A percentile compares a stretch with the other conserved stretches of the same genome.
phyloP scores from a whole-genome alignment of 2,329 filamentous ascomycete genomes.

The Verticillium isaacii region DNA sequence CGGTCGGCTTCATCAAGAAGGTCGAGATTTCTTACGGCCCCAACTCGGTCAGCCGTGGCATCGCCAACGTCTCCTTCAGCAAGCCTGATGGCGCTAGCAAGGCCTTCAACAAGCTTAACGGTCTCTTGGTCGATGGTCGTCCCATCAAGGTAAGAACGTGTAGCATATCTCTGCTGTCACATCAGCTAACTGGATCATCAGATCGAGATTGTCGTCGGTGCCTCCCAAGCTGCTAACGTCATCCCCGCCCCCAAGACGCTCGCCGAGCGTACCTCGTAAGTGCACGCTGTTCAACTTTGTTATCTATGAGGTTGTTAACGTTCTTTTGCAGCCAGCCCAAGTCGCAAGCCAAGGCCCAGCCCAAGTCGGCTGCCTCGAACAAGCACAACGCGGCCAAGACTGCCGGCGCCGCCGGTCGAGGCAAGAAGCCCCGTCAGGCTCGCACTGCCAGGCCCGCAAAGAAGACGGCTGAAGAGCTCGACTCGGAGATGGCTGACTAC shows the following conservation, averaged over 20 bases:
- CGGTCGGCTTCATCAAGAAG: conserved; percentile 85
- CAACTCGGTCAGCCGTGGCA: conserved; percentile 84
- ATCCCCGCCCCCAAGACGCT: conserved; percentile 66
- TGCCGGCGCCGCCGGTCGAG: conserved; percentile 38
- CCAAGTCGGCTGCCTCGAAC: conserved; percentile 73
- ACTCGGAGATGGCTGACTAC: conserved; percentile 97
- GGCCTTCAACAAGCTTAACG: conserved; percentile 80
- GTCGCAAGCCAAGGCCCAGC: conserved; percentile 70
- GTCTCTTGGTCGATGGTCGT: conserved; percentile 81
- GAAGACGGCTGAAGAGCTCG: conserved; percentile 93
- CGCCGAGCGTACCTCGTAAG: conserved; percentile 74
- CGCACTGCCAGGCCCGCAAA: conserved; percentile 64
- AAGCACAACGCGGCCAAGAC: conserved; percentile 55
- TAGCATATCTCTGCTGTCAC: background rate
- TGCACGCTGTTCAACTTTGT: conserved; percentile 19
- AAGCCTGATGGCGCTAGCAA: conserved; percentile 78
- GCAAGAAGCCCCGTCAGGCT: conserved; percentile 47
- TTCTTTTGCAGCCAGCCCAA: conserved; percentile 49
- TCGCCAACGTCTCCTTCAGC: conserved; percentile 82
- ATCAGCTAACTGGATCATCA: conserved; percentile 30
- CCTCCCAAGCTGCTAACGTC: conserved; percentile 64
- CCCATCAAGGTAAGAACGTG: conserved; percentile 73
- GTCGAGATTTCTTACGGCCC: conserved; percentile 91
- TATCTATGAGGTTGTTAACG: conserved; percentile 14
- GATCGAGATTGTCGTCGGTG: conserved; percentile 89